Evolutionary conservation across 2,329 filamentous ascomycete genomes (phyloP), one percentile per base, ranked within the genome.

Genomic region (Colletotrichum camelliae): DNA sequence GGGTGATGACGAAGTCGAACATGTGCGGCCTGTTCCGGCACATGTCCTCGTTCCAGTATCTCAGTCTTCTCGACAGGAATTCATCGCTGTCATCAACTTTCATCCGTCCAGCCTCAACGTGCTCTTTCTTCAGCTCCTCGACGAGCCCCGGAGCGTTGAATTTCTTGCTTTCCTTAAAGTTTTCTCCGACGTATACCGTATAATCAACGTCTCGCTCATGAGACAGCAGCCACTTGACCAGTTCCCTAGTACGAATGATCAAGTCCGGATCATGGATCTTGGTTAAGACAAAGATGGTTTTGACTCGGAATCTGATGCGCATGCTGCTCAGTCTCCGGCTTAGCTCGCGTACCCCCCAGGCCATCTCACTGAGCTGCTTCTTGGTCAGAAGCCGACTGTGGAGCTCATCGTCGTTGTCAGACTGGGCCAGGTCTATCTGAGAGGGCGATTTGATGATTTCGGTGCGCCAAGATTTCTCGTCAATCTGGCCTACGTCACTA

Each of bases 351-450:
- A 98, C 97, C 31, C 96, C 96, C 92, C 96, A 96, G 0, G 96
- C 96, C 96, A 99, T 98, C 80, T 98, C 97, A 16, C 94, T 96
- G 57, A 99, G 89, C 84, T 99, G 95, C 83, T 95, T 96, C 87
- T 98, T 98, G 2, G 96, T 98, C 79, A 98, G 89, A 66, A 98
- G 91, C n/a, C 96, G 91, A 75, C 90, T 92, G 80, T 91, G 89
- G 57, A 89, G 79, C 33, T 81, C 77, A 33, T 71, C 76, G 10
- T 84, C 82, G 31, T 84, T 82, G 74, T 84, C 76, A 9, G 71
- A 27, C n/a, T 77, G 60, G 29, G 64, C 27, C 13, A 87, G 81
- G 74, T 89, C 86, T 52, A 85, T 76, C 69, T 87, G 85, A 3
- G 87, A 86, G 70, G 82, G 82, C 79, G 82, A 83, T 77, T 85